phyloP scores from a whole-genome alignment of 768 basidiomycete species.

The Lyophyllum shimeji region DNA sequence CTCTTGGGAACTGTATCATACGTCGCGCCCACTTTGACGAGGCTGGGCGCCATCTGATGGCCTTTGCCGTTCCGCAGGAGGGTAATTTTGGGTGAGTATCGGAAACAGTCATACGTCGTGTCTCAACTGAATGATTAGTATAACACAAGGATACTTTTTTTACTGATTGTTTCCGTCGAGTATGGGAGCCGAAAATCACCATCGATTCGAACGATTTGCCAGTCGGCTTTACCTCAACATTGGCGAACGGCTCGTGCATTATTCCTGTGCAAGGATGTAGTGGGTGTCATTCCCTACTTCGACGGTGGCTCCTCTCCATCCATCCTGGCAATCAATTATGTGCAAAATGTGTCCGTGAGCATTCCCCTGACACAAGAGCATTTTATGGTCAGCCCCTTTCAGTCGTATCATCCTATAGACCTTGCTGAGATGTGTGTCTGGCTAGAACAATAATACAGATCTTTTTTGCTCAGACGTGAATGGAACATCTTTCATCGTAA shows the following conservation, averaged over 20 bases:
- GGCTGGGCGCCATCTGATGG: constrained; percentile 7
- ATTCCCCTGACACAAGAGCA: neutral
- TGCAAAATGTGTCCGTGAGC: neutral
- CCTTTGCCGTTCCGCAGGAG: neutral
- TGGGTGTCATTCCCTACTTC: constrained; percentile 6
- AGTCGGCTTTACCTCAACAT: neutral
- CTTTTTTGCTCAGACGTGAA: neutral
- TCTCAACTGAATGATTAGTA: neutral
- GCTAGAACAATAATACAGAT: neutral
- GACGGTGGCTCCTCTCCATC: neutral
- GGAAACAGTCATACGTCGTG: neutral
- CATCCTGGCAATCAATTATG: constrained; percentile 9
- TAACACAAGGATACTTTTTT: too few relatives aligned
- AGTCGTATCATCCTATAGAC: neutral
- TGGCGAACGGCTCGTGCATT: neutral
- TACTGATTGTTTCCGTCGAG: constrained; percentile 1
- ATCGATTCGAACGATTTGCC: neutral
- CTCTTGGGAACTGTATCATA: neutral
- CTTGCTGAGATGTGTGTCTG: neutral
- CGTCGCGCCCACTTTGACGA: constrained; percentile 7
- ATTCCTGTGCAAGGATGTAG: constrained; percentile 7
- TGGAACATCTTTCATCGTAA: neutral
- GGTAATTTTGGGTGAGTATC: neutral
- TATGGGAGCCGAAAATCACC: neutral
- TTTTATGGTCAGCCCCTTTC: neutral